phyloP scores from a whole-genome alignment of 495 filamentous ascomycete genomes.

The Hyaloscypha finlandica region DNA sequence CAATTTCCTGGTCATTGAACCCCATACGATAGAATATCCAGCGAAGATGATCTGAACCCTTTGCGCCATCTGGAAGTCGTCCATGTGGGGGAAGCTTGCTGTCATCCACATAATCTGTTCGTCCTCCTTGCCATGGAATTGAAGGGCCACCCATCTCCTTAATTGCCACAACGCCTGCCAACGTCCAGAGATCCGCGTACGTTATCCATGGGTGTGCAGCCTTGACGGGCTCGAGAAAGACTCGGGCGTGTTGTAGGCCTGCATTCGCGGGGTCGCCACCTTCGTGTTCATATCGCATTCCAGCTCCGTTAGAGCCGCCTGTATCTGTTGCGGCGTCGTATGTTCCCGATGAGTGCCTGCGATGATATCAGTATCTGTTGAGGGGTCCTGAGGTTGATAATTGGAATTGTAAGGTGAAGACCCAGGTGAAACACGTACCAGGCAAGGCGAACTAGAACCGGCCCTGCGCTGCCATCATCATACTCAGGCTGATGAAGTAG shows the following conservation, averaged over 20 bases:
- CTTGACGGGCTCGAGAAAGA: slow-evolving; percentile 63
- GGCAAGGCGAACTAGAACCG: slow-evolving; percentile 62
- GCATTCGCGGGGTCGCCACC: slow-evolving; percentile 66
- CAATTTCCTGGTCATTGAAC: slow-evolving; percentile 66
- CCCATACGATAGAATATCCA: slow-evolving; percentile 64
- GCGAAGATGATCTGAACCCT: slow-evolving; percentile 59
- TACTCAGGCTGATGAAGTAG: slow-evolving; percentile 60
- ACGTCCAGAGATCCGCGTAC: slow-evolving; percentile 64
- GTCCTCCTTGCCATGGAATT: slow-evolving; percentile 54
- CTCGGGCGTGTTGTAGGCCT: slow-evolving; percentile 61
- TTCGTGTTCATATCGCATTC: slow-evolving; percentile 65
- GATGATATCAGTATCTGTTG: slow-evolving; percentile 22
- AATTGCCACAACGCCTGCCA: slow-evolving; percentile 60
- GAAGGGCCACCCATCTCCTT: slow-evolving; percentile 58
- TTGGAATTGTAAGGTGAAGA: slow-evolving; percentile 11
- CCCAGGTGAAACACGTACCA: slow-evolving; percentile 46
- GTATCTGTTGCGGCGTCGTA: slow-evolving; percentile 60
- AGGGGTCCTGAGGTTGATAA: not conserved
- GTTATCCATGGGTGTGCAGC: slow-evolving; percentile 61
- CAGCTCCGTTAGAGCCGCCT: slow-evolving; percentile 63
- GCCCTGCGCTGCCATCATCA: slow-evolving; percentile 64
- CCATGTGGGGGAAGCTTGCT: slow-evolving; percentile 57
- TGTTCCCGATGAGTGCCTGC: slow-evolving; percentile 61
- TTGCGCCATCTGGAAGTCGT: slow-evolving; percentile 58
- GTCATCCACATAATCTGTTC: slow-evolving; percentile 61